These are phyloP conservation scores for Sherardia arvensis DNA, from an alignment of 257 asterid genomes.

Conservation along the genomic window DNA sequence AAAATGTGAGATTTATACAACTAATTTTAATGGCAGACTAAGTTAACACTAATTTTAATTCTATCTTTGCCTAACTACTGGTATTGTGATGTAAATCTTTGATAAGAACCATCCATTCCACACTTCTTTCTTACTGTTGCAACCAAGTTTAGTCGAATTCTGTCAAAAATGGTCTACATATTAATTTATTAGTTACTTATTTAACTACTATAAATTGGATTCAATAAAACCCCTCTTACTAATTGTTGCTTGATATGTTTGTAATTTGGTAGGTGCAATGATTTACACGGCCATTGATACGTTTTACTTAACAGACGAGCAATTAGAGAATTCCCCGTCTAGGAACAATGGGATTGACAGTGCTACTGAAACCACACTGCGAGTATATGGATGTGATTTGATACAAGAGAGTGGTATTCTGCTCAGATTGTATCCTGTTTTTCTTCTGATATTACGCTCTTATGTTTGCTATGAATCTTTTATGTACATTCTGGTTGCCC, in stretches of 20 bases:
- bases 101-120: too few species aligned
- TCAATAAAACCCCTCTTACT: neutral
- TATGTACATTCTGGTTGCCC: conserved; percentile 1
- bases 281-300: conserved; percentile 87
- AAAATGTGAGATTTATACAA: too few species aligned
- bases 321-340: conserved; percentile 72
- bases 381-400: conserved; percentile 94
- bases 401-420: conserved; percentile 93
- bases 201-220: neutral
- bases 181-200: neutral
- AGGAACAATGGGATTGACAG: conserved; percentile 77
- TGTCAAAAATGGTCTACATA: neutral
- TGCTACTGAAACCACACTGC: conserved; percentile 65
- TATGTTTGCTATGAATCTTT: neutral
- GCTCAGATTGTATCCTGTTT: conserved; percentile 77
- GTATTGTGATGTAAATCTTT: too few species aligned
- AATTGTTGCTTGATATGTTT: neutral
- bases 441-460: neutral
- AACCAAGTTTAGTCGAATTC: too few species aligned
- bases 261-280: conserved; percentile 26
- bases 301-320: conserved; percentile 73
- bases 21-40: too few species aligned
- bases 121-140: too few species aligned
- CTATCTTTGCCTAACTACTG: neutral
- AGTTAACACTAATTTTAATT: neutral